Conservation (phyloP, 257 asterid species). For the Plantago elongata region DNA sequence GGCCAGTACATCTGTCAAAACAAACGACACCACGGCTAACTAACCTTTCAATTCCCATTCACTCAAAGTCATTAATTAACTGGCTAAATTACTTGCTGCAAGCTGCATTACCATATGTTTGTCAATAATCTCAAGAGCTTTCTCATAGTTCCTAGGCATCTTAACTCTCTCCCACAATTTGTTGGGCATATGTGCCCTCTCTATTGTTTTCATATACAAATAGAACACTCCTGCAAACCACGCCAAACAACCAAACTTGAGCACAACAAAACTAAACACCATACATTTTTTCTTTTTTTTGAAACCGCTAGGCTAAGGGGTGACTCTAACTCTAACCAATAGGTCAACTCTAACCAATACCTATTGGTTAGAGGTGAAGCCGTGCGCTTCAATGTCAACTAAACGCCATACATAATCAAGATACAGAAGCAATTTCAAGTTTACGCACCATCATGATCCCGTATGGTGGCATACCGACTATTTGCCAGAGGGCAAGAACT, state of each 20-base stretch:
- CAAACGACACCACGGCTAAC: conserved; percentile 1
- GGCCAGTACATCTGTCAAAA: conserved; percentile 80
- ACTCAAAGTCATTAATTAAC: neutral
- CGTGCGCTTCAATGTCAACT: too few relatives aligned
- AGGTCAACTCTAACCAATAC: too few relatives aligned
- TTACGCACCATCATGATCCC: conserved; percentile 73
- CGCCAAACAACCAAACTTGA: conserved; percentile 7
- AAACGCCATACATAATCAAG: too few relatives aligned
- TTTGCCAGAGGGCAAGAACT: conserved; percentile 98
- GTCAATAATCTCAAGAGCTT: conserved; percentile 89
- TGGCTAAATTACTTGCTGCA: neutral
- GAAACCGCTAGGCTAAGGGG: too few relatives aligned
- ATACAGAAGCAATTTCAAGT: neutral
- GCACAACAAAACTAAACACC: neutral
- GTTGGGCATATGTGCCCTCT: conserved; percentile 97
- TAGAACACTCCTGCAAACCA: conserved; percentile 70
- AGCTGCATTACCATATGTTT: conserved; percentile 69
- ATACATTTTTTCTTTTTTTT: too few relatives aligned
- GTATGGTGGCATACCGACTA: conserved; percentile 92
- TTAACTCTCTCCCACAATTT: conserved; percentile 96
- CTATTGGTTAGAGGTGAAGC: too few relatives aligned
- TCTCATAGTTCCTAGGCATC: conserved; percentile 82
- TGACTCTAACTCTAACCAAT: too few relatives aligned
- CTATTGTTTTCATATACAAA: conserved; percentile 94
- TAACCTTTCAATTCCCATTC: neutral